Conservation (phyloP, 1,139 yeast genomes). For the Taphrina pruni region DNA sequence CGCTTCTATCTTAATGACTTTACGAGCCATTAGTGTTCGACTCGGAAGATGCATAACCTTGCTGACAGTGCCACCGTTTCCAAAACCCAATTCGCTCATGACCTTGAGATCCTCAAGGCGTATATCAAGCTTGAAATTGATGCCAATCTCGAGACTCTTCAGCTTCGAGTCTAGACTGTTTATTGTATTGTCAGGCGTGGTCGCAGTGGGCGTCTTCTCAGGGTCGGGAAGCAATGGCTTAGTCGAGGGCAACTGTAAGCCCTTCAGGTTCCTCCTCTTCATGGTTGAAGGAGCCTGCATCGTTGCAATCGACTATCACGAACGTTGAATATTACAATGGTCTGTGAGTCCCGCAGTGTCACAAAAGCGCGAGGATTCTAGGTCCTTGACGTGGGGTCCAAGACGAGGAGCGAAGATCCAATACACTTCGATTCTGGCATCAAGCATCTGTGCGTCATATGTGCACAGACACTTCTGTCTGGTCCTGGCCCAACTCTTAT, state of each 20-base stretch:
- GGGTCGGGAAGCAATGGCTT: conserved; percentile 48
- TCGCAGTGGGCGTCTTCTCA: conserved; percentile 44
- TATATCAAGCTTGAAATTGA: conserved; percentile 60
- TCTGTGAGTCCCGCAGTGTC: background rate
- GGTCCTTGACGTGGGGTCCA: too few species aligned
- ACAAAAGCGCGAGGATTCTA: background rate
- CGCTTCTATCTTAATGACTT: conserved; percentile 81
- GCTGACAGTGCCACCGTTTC: conserved; percentile 90
- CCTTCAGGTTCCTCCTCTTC: conserved; percentile 74
- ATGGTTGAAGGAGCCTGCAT: conserved; percentile 62
- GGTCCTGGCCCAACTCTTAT: background rate
- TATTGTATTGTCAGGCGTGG: conserved; percentile 44
- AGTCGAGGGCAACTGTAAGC: conserved; percentile 61
- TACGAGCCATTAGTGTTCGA: conserved; percentile 87
- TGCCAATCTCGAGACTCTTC: conserved; percentile 56
- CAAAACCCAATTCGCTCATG: conserved; percentile 80
- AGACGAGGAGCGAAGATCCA: too few species aligned
- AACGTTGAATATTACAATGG: background rate
- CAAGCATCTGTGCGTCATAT: background rate
- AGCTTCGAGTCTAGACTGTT: conserved; percentile 49
- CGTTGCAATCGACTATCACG: too few species aligned
- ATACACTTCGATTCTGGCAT: too few species aligned
- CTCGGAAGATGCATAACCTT: conserved; percentile 89
- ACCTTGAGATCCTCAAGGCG: conserved; percentile 73
- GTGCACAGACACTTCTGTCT: conserved; percentile 1